Evolutionary conservation across 805 yeast genomes (phyloP).

Genomic region (Vanderwaltozyma tropicalis): DNA sequence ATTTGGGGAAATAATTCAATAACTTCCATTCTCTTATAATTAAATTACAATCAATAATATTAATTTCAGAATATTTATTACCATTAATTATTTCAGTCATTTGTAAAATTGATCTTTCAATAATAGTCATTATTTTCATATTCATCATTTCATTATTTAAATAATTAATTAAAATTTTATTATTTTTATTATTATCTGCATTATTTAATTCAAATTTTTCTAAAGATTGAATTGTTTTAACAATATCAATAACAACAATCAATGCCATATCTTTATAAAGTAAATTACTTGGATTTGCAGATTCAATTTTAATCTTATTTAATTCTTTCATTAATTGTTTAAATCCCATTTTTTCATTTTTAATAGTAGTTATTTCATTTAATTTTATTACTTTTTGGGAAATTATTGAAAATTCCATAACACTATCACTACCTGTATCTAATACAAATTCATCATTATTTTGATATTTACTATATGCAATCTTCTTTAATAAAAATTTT

Average conservation of each 20-base stretch:
- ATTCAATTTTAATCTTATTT: neutral
- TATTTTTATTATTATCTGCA: neutral
- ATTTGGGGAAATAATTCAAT: conserved; percentile 9
- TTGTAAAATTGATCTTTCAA: neutral
- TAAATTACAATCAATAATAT: neutral
- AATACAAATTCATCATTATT: conserved; percentile 1
- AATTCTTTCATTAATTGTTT: neutral
- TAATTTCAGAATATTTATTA: neutral
- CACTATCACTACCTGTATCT: conserved; percentile 13
- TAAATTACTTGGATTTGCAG: neutral
- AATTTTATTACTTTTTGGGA: neutral
- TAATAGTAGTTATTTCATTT: neutral
- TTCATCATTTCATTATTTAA: neutral
- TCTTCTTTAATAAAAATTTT: no score
- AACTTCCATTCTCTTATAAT: neutral
- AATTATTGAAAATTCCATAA: conserved; percentile 9
- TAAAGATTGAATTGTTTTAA: neutral
- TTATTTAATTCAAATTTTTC: neutral
- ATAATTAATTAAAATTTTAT: neutral
- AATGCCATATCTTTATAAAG: neutral
- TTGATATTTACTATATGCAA: no score
- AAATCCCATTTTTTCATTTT: no score
- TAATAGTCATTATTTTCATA: neutral
- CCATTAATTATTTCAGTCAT: neutral
- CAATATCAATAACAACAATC: neutral